Base-by-base conservation (phyloP, 2,329 filamentous ascomycete genomes). In the Phoma sp. region DNA sequence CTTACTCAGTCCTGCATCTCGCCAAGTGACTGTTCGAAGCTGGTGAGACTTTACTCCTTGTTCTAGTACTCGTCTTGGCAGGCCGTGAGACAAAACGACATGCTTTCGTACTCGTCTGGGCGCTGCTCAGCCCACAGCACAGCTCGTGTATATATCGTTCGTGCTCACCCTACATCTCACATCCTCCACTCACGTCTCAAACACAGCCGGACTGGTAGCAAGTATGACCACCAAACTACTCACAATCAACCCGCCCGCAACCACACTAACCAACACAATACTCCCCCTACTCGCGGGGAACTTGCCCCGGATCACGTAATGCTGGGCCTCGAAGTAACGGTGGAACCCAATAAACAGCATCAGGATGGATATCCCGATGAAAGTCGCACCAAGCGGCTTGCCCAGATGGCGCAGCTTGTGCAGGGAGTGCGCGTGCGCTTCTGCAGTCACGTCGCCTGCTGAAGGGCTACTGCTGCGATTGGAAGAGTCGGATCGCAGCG, bases 281-380 rank as follows among this genome's bases (percentile, higher is more conserved):
- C 89, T 91, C 4, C 89, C 89, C 60, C 90, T 81, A 63, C 88
- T 89, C 7, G 90, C 89, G 0, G 90, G 89, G 65, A 93, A 93
- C 72, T 92, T 92, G 64, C 90, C 89, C 59, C 83, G 78, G 56
- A 93, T 87, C 23, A 95, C 84, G 84, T 91, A 95, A 66, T 89
- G 82, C 76, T 95, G 90, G 22, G 84, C 83, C 69, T 90, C 86
- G 64, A 91, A 88, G 72, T 91, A 95, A 47, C 90, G 81, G 68
- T 89, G 87, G 72, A 91, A 93, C 6, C 90, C 90, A 47, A 93
- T 80, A 50, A 90, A 80, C 51, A 95, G 79, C 53, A 91, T 86
- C 36, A 93, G 65, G 55, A 93, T 90, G 62, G 86, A 86, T 63
- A 93, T 88, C 35, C 78, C 89, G 36, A 95, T 79, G 64, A 95